Base-by-base conservation (phyloP, 768 basidiomycete species). In the Hygrophoropsis aurantiaca region DNA sequence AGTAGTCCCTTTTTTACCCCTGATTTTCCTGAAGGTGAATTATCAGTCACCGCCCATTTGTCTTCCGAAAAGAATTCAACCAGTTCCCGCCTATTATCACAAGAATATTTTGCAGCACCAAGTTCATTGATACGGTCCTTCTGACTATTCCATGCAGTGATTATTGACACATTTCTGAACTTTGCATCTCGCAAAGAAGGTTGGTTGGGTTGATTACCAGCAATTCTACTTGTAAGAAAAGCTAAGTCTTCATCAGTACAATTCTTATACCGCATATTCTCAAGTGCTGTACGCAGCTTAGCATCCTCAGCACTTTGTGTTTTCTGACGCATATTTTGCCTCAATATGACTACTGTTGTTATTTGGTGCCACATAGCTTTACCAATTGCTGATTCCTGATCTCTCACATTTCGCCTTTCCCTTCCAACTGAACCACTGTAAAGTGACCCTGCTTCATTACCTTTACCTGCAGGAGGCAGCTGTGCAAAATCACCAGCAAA, bases 401-500 rank as follows among this genome's bases (percentile, higher is more conserved):
- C 40, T 5, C 18, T 33, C 11, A 42, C 48, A 25, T 36, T 42
- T 56, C 38, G 1, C 1, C 19, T 18, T 7, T 37, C 41, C 33
- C 35, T 32, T 2, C 40, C 45, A 26, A 46, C 39, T 19, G 19
- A 46, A 8, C n/a, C 43, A 16, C 46, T 56, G 34, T 64, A 70
- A 4, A 68, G 35, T 2, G 58, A 16, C 15, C 42, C 42, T 30
- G 24, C n/a, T 43, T 34, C 47, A 21, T 16, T 23, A 11, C 19
- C 30, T 20, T 10, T 19, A 1, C 3, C 26, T 3, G 55, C 61
- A 23, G 67, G 74, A 4, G 71, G 70, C 0, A 76, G 50, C 38
- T 78, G 74, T 2, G 69, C 72, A 64, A 75, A 74, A 44, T 76
- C 74, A n/a, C 73, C 73, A 11, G 73, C 71, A 47, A 75, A 62